Percentiles rank a stretch among this genome's conserved stretches.
These are phyloP conservation scores for Hanseniaspora sp. DNA, from an alignment of 1,139 yeast species.

Conservation along the genomic window DNA sequence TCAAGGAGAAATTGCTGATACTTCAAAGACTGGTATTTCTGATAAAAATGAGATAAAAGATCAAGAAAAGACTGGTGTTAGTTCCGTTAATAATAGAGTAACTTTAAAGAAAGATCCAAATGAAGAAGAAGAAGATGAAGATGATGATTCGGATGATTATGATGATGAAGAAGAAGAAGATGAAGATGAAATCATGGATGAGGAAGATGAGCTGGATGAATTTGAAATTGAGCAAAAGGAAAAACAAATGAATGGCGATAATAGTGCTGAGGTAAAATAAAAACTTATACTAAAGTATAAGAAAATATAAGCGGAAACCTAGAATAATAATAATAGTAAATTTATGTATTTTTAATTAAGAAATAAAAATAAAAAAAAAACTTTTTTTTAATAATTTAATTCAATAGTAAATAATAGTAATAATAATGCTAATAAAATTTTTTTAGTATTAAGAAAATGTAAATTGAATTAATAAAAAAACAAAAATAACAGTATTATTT, in stretches of 20 bases:
- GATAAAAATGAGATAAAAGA: constrained; percentile 37
- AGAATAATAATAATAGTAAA: no score
- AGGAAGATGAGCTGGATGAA: constrained; percentile 10
- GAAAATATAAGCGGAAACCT: no score
- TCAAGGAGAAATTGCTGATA: constrained; percentile 35
- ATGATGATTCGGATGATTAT: constrained; percentile 26
- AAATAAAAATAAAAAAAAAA: no score
- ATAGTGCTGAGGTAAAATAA: neutral
- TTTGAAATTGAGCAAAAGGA: constrained; percentile 8
- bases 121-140: constrained; percentile 18
- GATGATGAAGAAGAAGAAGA: constrained; percentile 21
- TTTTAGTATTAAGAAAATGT: no score
- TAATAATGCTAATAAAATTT: no score
- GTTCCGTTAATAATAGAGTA: constrained; percentile 25
- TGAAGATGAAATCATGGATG: constrained; percentile 12
- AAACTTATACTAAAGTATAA: no score
- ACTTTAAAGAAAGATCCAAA: neutral
- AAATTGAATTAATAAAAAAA: no score
- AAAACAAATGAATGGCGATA: neutral
- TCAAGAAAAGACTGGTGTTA: constrained; percentile 34
- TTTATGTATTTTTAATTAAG: no score
- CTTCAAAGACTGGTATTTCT: constrained; percentile 31
- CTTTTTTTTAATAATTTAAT: no score
- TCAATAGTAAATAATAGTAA: no score
- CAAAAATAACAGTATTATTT: no score